Conservation (phyloP, 2,329 filamentous ascomycete genomes). For the Aspergillus arachidicola region DNA sequence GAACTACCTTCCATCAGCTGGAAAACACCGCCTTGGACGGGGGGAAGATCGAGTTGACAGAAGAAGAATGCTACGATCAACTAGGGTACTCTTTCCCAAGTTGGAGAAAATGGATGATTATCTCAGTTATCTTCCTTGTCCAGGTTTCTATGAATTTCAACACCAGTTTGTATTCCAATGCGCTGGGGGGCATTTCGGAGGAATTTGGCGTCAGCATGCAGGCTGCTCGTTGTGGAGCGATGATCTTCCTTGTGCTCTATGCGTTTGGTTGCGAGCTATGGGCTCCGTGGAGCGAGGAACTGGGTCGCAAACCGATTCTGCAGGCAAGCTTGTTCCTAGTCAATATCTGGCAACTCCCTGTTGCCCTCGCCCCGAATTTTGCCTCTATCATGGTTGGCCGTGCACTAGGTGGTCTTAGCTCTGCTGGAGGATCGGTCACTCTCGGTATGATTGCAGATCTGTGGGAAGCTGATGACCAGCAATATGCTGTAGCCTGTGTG, state of each 20-base stretch:
- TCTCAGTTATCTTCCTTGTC: constrained; percentile 72
- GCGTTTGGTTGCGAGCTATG: constrained; percentile 86
- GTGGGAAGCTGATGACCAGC: constrained; percentile 70
- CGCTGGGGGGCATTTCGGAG: constrained; percentile 63
- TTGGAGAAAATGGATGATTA: constrained; percentile 72
- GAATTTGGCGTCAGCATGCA: constrained; percentile 70
- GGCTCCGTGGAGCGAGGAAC: constrained; percentile 85
- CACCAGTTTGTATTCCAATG: constrained; percentile 73
- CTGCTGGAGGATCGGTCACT: constrained; percentile 72
- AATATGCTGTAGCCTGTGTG: constrained; percentile 74
- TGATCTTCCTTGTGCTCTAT: constrained; percentile 77
- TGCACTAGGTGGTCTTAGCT: constrained; percentile 69
- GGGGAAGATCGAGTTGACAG: constrained; percentile 43
- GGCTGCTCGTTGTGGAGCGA: constrained; percentile 71
- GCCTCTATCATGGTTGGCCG: constrained; percentile 70
- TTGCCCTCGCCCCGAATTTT: constrained; percentile 74
- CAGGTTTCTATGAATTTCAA: constrained; percentile 81
- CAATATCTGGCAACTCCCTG: constrained; percentile 75
- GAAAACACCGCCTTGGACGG: constrained; percentile 26
- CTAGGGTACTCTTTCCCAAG: constrained; percentile 64
- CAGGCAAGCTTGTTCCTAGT: constrained; percentile 74
- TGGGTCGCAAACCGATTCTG: constrained; percentile 75
- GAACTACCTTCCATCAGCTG: constrained; percentile 27
- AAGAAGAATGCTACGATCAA: constrained; percentile 66
- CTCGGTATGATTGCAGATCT: constrained; percentile 75